Conservation (phyloP, 371 early-diverging fungal species). For the Rhizopus arrhizus region DNA sequence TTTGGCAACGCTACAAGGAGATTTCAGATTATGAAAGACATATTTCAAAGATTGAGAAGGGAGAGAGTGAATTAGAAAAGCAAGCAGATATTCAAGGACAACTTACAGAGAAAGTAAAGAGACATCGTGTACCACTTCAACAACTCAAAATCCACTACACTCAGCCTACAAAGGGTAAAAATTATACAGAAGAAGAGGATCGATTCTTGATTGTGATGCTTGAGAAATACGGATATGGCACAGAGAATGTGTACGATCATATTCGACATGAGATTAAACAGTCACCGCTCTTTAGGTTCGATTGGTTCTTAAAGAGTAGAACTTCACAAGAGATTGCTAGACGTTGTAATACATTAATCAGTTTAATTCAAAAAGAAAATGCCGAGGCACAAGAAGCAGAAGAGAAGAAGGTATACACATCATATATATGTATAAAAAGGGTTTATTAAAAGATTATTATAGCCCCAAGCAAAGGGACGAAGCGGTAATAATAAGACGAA, state of each 20-base stretch:
- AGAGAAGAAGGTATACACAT: conserved; percentile 41
- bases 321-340: conserved; percentile 80
- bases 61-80: conserved; percentile 80
- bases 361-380: conserved; percentile 66
- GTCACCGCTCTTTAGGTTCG: conserved; percentile 88
- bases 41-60: conserved; percentile 85
- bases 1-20: conserved; percentile 87
- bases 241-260: conserved; percentile 90
- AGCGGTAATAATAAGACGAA: conserved; percentile 24
- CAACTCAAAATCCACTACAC: conserved; percentile 86
- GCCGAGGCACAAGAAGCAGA: conserved; percentile 50
- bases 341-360: conserved; percentile 80
- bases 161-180: conserved; percentile 82
- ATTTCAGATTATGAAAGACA: conserved; percentile 84
- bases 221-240: conserved; percentile 86
- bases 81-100: conserved; percentile 82
- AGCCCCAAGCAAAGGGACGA: conserved; percentile 25
- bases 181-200: conserved; percentile 96
- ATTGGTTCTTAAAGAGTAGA: conserved; percentile 97
- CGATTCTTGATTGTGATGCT: conserved; percentile 90
- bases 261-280: conserved; percentile 86
- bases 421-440: neutral
- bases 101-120: conserved; percentile 70
- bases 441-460: neutral
- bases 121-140: conserved; percentile 79